Evolutionary conservation across 306 rosid genomes (phyloP), one percentile per base, ranked within the genome.

Genomic region (Lotus japonicus): DNA sequence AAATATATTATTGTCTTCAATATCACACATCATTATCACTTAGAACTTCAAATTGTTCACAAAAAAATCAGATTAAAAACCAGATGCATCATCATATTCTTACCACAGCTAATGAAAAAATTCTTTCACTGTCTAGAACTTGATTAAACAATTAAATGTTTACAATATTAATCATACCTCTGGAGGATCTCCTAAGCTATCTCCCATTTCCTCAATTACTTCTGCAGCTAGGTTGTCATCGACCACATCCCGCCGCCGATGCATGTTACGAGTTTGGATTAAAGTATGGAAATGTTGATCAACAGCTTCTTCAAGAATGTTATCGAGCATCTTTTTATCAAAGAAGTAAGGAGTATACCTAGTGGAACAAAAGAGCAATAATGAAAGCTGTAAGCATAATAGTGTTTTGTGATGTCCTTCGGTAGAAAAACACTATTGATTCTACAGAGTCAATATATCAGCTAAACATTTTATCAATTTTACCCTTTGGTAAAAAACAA

Each of bases 261-360:
- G 97, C 84, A 87, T 68, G 79, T 87, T 90, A 76, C 99, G 96
- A 72, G 99, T 88, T 84, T 88, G 95, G 75, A 95, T 88, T 83
- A 95, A 79, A 63, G 88, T 70, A 74, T 90, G 88, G 87, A 95
- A 95, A 80, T 90, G 97, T 74, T 88, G 97, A 81, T 95, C 99
- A 59, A 90, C 97, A 54, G 99, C 92, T 72, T 90, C 97, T 85
- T 95, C 97, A 74, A 95, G 99, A 83, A 90, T 90, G 83, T 90
- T 85, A 83, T 95, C 99, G 46, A 95, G 97, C 89, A 87, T 86
- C 75, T 75, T 80, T 81, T 95, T 95, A 82, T 95, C 99, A 68
- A 95, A 90, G 80, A 95, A 95, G 84, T 90, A 95, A 46, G 99
- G 99, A 49, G 97, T 90, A 73, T 95, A 95, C 97, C 99, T 95